Evolutionary conservation across 352 stramenopile species (phyloP).

Genomic region (Hyaloperonospora brassicae): DNA sequence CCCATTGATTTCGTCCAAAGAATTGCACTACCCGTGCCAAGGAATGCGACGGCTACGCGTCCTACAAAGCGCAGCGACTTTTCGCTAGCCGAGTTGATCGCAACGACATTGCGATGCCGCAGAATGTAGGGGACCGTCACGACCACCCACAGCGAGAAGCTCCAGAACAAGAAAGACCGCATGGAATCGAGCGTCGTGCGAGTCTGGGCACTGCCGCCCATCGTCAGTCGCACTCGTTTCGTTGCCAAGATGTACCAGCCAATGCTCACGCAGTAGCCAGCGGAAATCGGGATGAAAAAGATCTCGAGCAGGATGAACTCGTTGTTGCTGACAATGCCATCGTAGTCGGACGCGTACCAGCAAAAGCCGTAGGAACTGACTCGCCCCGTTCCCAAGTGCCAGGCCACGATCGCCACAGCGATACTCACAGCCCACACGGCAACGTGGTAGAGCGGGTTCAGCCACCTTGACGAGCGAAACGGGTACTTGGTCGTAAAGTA

Average conservation of each 20-base stretch:
- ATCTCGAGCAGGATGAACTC: constrained; percentile 56
- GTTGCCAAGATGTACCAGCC: constrained; percentile 66
- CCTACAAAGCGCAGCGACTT: constrained; percentile 62
- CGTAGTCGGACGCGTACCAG: constrained; percentile 50
- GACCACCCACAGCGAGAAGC: constrained; percentile 59
- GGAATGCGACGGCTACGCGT: constrained; percentile 53
- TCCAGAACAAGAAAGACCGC: constrained; percentile 67
- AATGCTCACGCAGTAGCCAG: constrained; percentile 62
- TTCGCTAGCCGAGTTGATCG: constrained; percentile 41
- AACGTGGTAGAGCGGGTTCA: constrained; percentile 62
- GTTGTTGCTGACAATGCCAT: constrained; percentile 27
- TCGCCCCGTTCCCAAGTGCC: constrained; percentile 30
- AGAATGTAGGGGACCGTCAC: constrained; percentile 65
- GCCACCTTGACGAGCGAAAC: constrained; percentile 66
- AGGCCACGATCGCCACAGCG: constrained; percentile 45
- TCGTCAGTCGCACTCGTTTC: constrained; percentile 57
- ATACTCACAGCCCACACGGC: constrained; percentile 53
- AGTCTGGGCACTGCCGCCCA: constrained; percentile 33
- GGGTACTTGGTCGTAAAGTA: constrained; percentile 86
- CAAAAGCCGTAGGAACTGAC: constrained; percentile 78
- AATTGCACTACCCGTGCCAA: constrained; percentile 55
- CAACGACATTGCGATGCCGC: constrained; percentile 45
- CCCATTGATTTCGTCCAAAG: constrained; percentile 65
- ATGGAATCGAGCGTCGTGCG: constrained; percentile 73
- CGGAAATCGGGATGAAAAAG: constrained; percentile 50